phyloP scores from a whole-genome alignment of 2,329 filamentous ascomycete genomes.

The Akanthomyces lecanii region DNA sequence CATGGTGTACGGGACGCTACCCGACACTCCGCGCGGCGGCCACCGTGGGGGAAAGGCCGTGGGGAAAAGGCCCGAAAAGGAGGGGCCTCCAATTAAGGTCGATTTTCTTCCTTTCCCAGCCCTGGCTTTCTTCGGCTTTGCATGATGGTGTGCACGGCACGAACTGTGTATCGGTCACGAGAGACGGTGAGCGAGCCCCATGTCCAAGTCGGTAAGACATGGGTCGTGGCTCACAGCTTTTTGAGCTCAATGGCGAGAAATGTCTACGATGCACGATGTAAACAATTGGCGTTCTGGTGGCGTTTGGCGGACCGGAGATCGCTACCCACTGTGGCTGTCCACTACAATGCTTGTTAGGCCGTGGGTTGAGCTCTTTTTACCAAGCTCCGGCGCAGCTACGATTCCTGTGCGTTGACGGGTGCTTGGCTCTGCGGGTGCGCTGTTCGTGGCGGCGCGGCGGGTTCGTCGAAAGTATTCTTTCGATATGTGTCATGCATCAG shows the following conservation, averaged over 20 bases:
- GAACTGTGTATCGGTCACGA: neutral
- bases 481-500: too few species aligned
- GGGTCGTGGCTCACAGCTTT: neutral
- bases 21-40: constrained; percentile 12
- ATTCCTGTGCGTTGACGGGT: neutral
- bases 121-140: neutral
- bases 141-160: neutral
- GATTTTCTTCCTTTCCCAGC: neutral
- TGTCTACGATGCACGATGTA: neutral
- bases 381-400: neutral
- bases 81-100: neutral
- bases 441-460: neutral
- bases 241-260: neutral
- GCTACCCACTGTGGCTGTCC: constrained; percentile 11
- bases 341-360: neutral
- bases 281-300: neutral
- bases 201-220: neutral
- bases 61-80: constrained; percentile 16
- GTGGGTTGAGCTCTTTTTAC: neutral
- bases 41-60: neutral
- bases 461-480: neutral
- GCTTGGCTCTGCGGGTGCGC: neutral
- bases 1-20: neutral
- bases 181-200: neutral
- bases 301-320: constrained; percentile 8